phyloP scores from a whole-genome alignment of 2,329 filamentous ascomycete genomes.

The Fusarium irregulare region DNA sequence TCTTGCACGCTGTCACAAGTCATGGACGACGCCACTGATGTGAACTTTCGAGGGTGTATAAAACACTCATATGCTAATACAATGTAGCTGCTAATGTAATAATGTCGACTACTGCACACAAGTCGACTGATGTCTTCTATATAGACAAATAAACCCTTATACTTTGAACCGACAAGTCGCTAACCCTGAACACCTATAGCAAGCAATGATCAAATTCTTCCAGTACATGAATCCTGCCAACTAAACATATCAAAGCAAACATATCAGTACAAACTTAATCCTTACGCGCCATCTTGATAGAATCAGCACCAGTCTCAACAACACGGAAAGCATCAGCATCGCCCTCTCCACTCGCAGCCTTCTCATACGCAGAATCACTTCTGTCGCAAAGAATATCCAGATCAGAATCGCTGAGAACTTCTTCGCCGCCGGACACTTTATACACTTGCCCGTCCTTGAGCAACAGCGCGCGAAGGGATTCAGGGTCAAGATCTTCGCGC shows the following conservation, averaged over 20 bases:
- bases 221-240: not conserved
- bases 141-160: not conserved
- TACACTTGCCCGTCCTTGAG: conserved; percentile 78
- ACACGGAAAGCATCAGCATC: conserved; percentile 78
- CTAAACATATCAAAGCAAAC: not conserved
- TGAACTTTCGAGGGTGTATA: no score
- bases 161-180: not conserved
- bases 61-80: not conserved
- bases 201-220: conserved; percentile 1
- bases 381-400: conserved; percentile 83
- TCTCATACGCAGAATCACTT: conserved; percentile 70
- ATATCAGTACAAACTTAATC: not conserved
- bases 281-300: conserved; percentile 58
- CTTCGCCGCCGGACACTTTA: conserved; percentile 67
- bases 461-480: conserved; percentile 71
- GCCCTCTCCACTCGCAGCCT: conserved; percentile 82
- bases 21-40: not conserved
- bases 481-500: conserved; percentile 67
- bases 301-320: conserved; percentile 77
- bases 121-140: not conserved
- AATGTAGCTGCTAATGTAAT: not conserved
- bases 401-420: conserved; percentile 80
- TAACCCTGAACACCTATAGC: conserved; percentile 3
- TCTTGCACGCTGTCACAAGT: not conserved
- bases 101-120: not conserved